These are phyloP conservation scores for Yarrowia phangngaensis DNA, from an alignment of 805 yeast species.

Conservation along the genomic window DNA sequence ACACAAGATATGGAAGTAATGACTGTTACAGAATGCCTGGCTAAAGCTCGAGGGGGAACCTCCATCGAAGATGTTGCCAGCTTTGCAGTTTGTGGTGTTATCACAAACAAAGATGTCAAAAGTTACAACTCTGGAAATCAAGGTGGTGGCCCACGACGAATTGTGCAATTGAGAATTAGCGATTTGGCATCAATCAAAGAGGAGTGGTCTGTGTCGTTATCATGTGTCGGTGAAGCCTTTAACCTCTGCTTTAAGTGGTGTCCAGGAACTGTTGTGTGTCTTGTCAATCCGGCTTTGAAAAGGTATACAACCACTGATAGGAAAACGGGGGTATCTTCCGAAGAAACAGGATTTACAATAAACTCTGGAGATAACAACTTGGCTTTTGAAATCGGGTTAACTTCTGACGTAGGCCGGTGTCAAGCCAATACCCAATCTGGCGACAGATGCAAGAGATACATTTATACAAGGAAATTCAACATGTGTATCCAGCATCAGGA, in stretches of 20 bases:
- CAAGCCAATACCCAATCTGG: not conserved
- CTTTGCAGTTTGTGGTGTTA: slow-evolving; percentile 5
- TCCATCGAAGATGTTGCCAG: not conserved
- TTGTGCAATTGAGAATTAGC: not conserved
- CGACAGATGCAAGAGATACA: not conserved
- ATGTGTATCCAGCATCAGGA: slow-evolving; percentile 11
- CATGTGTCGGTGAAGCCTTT: not conserved
- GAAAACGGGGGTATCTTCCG: not conserved
- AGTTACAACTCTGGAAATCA: not conserved
- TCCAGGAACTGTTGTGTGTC: not conserved
- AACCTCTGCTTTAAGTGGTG: not conserved
- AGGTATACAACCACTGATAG: not conserved
- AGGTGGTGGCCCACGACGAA: too few relatives aligned
- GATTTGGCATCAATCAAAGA: not conserved
- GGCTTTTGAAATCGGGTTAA: slow-evolving; percentile 9
- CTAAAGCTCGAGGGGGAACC: not conserved
- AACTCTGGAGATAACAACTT: not conserved
- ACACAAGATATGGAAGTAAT: not conserved
- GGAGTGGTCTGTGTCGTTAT: slow-evolving; percentile 4
- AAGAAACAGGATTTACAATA: not conserved
- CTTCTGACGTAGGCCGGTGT: slow-evolving; percentile 4
- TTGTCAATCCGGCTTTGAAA: not conserved
- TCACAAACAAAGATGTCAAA: not conserved
- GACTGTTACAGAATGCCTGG: not conserved
- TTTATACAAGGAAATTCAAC: slow-evolving; percentile 3